Evolutionary conservation across 176 grass and related monocot species (phyloP).

Genomic region (Oryza glumipatula): DNA sequence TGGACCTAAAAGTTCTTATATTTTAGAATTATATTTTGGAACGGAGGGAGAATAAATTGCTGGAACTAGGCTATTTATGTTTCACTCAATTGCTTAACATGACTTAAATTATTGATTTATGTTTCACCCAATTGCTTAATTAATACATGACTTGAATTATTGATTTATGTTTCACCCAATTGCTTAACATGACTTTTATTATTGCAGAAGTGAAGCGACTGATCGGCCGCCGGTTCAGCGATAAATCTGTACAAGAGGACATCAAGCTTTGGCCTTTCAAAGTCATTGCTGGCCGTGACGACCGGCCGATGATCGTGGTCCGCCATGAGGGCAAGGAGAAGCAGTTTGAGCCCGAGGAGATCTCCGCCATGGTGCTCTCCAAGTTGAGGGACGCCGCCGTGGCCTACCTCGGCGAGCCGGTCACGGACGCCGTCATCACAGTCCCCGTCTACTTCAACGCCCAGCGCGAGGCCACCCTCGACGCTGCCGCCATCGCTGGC

Average conservation of each 20-base stretch:
- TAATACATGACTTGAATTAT: neutral
- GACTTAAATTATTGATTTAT: too few species aligned
- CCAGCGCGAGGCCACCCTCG: too few species aligned
- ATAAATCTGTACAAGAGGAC: constrained; percentile 76
- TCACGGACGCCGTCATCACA: too few species aligned
- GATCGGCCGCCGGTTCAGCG: constrained; percentile 72
- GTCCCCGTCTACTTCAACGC: too few species aligned
- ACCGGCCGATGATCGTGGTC: constrained; percentile 78
- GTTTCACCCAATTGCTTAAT: too few species aligned
- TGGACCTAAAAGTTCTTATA: too few species aligned
- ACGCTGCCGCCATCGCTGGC: too few species aligned
- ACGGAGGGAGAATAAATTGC: too few species aligned
- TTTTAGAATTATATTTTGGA: too few species aligned
- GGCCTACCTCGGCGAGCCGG: constrained; percentile 43
- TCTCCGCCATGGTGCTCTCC: constrained; percentile 65
- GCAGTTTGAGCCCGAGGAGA: constrained; percentile 73
- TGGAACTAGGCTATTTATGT: too few species aligned
- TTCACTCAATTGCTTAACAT: too few species aligned
- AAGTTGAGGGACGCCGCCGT: constrained; percentile 65
- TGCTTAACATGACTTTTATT: too few species aligned
- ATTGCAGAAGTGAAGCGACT: constrained; percentile 78
- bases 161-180: neutral
- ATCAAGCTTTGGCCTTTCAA: constrained; percentile 82
- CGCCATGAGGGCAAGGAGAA: constrained; percentile 67
- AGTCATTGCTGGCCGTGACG: constrained; percentile 50